phyloP scores from a whole-genome alignment of 371 early-diverging fungal genomes.

The Lichtheimia corymbifera region DNA sequence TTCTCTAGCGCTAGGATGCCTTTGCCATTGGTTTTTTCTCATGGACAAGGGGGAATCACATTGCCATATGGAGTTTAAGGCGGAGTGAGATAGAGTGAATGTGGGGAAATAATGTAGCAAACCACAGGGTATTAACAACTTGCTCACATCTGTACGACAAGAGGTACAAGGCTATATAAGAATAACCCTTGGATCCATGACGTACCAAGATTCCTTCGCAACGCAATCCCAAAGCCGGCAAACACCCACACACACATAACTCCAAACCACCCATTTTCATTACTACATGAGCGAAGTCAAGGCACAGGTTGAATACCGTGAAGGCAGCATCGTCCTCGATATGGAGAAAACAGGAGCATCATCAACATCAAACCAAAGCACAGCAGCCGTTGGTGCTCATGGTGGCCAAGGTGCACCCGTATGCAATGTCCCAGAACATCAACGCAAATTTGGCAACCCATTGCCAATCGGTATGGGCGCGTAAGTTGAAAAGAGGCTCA shows the following conservation, averaged over 20 bases:
- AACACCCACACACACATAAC: too few relatives aligned
- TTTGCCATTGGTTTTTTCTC: constrained; percentile 4
- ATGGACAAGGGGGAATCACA: not conserved
- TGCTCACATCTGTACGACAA: too few relatives aligned
- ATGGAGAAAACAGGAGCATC: constrained; percentile 9
- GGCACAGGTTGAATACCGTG: constrained; percentile 19
- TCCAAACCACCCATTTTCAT: too few relatives aligned
- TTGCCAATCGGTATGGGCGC: constrained; percentile 42
- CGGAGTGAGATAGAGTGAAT: constrained; percentile 6
- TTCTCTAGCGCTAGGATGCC: too few relatives aligned
- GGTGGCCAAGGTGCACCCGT: not conserved
- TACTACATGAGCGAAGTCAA: constrained; percentile 15
- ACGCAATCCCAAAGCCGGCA: too few relatives aligned
- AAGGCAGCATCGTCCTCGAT: constrained; percentile 13
- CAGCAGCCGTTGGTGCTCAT: not conserved
- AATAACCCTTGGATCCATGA: too few relatives aligned
- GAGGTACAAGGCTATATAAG: too few relatives aligned
- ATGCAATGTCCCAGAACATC: constrained; percentile 7
- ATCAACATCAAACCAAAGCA: not conserved
- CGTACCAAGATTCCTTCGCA: too few relatives aligned
- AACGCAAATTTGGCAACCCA: constrained; percentile 21
- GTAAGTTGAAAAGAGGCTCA: too few relatives aligned
- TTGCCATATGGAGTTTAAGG: constrained; percentile 6
- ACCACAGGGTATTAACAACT: too few relatives aligned
- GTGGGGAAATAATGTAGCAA: constrained; percentile 9